These are phyloP conservation scores for Corniculantispora saksenae DNA, from an alignment of 2,329 filamentous ascomycete genomes.

Conservation along the genomic window DNA sequence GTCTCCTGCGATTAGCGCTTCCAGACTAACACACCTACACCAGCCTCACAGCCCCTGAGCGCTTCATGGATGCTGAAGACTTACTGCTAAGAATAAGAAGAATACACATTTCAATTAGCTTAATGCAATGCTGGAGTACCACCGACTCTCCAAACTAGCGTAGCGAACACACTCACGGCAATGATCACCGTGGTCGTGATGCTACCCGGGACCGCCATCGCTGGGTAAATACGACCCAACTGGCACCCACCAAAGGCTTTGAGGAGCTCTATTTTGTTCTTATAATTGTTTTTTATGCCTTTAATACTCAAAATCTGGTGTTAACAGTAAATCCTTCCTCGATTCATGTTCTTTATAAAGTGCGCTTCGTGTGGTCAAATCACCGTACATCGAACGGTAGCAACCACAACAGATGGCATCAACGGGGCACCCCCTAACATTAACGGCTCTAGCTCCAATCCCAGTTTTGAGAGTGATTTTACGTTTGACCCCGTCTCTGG, in stretches of 20 bases:
- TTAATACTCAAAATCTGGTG: too few relatives aligned
- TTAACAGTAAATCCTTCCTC: too few relatives aligned
- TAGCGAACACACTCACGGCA: conserved; percentile 28
- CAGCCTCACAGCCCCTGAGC: conserved; percentile 25
- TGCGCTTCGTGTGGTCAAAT: too few relatives aligned
- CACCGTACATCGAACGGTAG: too few relatives aligned
- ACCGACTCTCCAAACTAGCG: conserved; percentile 28
- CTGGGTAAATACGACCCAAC: conserved; percentile 36
- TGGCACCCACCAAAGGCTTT: conserved; percentile 34
- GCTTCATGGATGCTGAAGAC: conserved; percentile 28
- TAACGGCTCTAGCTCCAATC: too few relatives aligned
- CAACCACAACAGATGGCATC: too few relatives aligned
- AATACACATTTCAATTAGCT: conserved; percentile 26
- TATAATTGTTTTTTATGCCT: too few relatives aligned
- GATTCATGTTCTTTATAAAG: too few relatives aligned
- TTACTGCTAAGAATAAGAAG: conserved; percentile 27
- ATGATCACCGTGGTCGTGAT: conserved; percentile 37
- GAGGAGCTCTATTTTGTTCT: conserved; percentile 26
- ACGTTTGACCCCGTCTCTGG: too few relatives aligned
- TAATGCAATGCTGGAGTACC: conserved; percentile 27
- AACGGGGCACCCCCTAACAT: too few relatives aligned
- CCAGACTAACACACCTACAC: conserved; percentile 31
- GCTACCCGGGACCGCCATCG: conserved; percentile 30
- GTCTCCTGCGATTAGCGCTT: too few relatives aligned
- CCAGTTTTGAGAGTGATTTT: too few relatives aligned